Evolutionary conservation across 345 rosid species (phyloP), one percentile per base, ranked within the genome.

Genomic region (Linum lewisii): DNA sequence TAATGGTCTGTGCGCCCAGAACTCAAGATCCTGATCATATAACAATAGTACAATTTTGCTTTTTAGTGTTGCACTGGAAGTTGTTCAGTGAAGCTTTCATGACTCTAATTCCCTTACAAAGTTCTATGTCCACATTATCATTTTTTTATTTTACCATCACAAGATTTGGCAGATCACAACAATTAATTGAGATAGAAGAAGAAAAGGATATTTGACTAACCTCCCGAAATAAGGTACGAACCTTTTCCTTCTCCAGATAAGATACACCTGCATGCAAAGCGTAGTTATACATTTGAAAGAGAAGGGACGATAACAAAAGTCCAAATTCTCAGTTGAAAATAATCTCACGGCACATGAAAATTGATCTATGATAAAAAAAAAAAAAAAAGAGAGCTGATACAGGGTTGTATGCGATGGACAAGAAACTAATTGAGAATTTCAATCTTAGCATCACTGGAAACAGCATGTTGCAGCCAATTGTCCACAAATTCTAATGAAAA

Each of bases 221-320:
- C 98, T 88, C 82, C 54, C 91, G 79, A 66, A 92, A 88, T 64
- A 85, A 89, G 51, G 83, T 59, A 51, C 98, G 95, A 18, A 92
- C 95, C 73, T 92, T 97, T 80, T 86, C 97, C 78, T 92, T 92
- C 89, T 88, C 97, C n/a, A n/a, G n/a, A 77, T 86, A 92, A 10
- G 95, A 81, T 67, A 83, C 67, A 54, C 98, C 97, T 92, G 68
- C 60, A 82, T 38, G 67, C 54, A 64, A 63, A 53, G 21, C 7
- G 60, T 32, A 51, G 54, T 51, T 6, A 29, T n/a, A 47, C 58
- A 45, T 47, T 49, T 59, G 54, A 56, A 61, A 63, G 26, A 61
- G 38, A 16, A 25, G n/a, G 21, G 62, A 37, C 34, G 42, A 54
- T 23, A n/a, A 18, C 51, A 51, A 59, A 24, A 25, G 47, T 65